Conservation (phyloP, 1,284 basidiomycete species). For the Malassezia yamatoensis region DNA sequence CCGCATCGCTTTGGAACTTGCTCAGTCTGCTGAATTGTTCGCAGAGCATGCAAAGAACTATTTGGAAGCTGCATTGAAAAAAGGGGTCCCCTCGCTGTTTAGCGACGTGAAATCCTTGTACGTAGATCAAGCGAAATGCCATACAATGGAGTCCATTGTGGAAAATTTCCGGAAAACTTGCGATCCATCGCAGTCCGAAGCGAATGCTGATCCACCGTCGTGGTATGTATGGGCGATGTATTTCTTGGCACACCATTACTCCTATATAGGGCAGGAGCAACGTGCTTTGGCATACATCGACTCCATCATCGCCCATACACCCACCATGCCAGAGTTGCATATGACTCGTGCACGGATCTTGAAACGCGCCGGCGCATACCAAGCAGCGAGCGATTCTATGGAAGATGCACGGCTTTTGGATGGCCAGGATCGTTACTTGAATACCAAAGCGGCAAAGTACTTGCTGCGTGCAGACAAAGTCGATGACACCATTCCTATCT, state of each 20-base stretch:
- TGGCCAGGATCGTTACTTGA: slow-evolving; percentile 89
- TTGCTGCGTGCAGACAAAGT: slow-evolving; percentile 63
- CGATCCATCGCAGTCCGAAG: slow-evolving; percentile 18
- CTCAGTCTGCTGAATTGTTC: slow-evolving; percentile 55
- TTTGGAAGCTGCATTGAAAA: slow-evolving; percentile 62
- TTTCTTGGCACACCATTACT: slow-evolving; percentile 84
- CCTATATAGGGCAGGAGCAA: slow-evolving; percentile 50
- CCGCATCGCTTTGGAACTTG: slow-evolving; percentile 28
- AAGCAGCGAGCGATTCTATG: slow-evolving; percentile 65
- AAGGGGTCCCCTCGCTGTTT: slow-evolving; percentile 88
- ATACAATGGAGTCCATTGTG: slow-evolving; percentile 62
- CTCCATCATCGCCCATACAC: slow-evolving; percentile 67
- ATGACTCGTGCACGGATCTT: slow-evolving; percentile 73
- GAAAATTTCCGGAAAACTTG: slow-evolving; percentile 28
- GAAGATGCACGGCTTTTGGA: slow-evolving; percentile 77
- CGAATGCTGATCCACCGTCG: slow-evolving; percentile 59
- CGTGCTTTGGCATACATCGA: slow-evolving; percentile 63
- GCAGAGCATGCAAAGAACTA: slow-evolving; percentile 61
- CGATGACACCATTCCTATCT: slow-evolving; percentile 50
- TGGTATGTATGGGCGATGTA: slow-evolving; percentile 90
- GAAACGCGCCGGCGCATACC: slow-evolving; percentile 73
- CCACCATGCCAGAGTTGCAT: slow-evolving; percentile 82
- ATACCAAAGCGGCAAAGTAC: slow-evolving; percentile 89
- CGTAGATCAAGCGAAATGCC: slow-evolving; percentile 57
- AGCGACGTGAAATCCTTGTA: slow-evolving; percentile 84